Evolutionary conservation across 768 basidiomycete species (phyloP), one percentile per base, ranked within the genome.

Genomic region (Cystobasidium ongulense): DNA sequence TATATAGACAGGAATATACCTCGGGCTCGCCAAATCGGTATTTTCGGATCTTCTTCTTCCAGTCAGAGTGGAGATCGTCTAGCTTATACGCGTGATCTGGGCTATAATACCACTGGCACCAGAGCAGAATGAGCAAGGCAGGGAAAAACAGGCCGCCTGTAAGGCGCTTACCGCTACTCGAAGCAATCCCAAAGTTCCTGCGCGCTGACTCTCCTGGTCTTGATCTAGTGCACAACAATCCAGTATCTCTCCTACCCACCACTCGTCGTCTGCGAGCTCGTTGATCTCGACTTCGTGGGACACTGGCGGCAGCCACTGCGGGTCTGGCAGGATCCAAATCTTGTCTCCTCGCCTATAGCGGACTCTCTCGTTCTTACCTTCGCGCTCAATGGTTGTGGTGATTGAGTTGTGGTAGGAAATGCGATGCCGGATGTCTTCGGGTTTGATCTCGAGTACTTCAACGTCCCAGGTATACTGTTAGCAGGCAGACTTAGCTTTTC

Each of bases 211-310:
- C 21, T 17, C 43, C 25, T 71, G 65, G 27, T 59, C 68, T 53
- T 71, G 65, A 39, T 59, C 68, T 53, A 71, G 53, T 4, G 53
- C 33, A 29, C 68, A 71, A 38, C 68, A 71, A 29, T 71, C 68
- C 13, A 71, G 54, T 2, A 71, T 46, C 54, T 71, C 68, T 5
- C 50, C 68, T 4, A 59, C 54, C 68, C 68, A 71, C 29, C 33
- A 71, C 25, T 71, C 68, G 18, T 71, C 68, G 33, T 71, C 68
- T 10, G 23, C 53, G 17, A 71, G 36, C 25, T 71, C 68, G 33
- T 33, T 35, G 43, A 71, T 71, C n/a, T 38, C 53, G 29, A 71
- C 27, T 18, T 71, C 68, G 33, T 54, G 68, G 8, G 29, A 31
- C 17, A 57, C 68, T 29, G 52, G 50, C 10, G 68, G 68, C 3